Evolutionary conservation across 352 stramenopile species (phyloP).

Genomic region (Phytophthora sp.): DNA sequence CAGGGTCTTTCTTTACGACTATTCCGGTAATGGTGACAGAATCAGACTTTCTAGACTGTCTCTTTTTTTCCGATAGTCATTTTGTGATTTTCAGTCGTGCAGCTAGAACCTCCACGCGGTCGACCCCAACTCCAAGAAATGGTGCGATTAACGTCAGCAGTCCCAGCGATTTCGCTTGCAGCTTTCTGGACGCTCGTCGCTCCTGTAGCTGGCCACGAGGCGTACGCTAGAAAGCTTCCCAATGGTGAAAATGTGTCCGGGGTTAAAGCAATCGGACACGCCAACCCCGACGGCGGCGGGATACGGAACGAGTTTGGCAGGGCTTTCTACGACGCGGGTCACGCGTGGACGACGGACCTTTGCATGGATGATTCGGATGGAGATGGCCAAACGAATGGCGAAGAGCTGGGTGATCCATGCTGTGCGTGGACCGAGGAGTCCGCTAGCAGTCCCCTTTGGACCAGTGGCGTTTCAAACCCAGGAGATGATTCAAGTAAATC

Average conservation of each 20-base stretch:
- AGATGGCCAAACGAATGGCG: slow-evolving; percentile 38
- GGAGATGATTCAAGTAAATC: slow-evolving; percentile 27
- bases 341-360: slow-evolving; percentile 34
- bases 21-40: too few species aligned
- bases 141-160: slow-evolving; percentile 7
- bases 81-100: too few species aligned
- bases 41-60: too few species aligned
- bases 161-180: not conserved
- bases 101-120: too few species aligned
- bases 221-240: slow-evolving; percentile 22
- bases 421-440: slow-evolving; percentile 14
- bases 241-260: slow-evolving; percentile 40
- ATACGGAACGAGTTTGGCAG: slow-evolving; percentile 32
- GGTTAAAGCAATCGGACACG: slow-evolving; percentile 36
- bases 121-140: too few species aligned
- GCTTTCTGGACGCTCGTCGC: slow-evolving; percentile 1
- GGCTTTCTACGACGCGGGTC: slow-evolving; percentile 22
- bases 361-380: slow-evolving; percentile 36
- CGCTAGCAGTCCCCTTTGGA: slow-evolving; percentile 21
- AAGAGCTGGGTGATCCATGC: slow-evolving; percentile 37
- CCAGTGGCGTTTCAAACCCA: slow-evolving; percentile 30
- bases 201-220: slow-evolving; percentile 9
- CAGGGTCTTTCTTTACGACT: too few species aligned
- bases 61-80: too few species aligned
- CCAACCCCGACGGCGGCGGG: slow-evolving; percentile 14